These are phyloP conservation scores for Abortiporus biennis DNA, from an alignment of 1,284 basidiomycete genomes.

Conservation along the genomic window DNA sequence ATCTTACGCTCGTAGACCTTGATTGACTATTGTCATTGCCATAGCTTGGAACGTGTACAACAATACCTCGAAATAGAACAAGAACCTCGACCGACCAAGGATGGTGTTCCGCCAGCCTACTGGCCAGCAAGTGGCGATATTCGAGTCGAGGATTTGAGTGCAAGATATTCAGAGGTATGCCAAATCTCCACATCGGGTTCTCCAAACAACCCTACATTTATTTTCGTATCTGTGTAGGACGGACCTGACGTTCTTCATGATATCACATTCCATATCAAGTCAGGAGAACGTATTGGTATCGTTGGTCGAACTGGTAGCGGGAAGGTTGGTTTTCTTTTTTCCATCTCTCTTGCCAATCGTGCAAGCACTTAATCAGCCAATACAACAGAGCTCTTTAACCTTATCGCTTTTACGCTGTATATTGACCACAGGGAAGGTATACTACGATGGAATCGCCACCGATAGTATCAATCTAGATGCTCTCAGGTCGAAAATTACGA, in stretches of 20 bases:
- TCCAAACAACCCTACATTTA: neutral
- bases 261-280: conserved; percentile 39
- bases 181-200: conserved; percentile 6
- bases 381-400: conserved; percentile 35
- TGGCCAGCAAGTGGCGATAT: conserved; percentile 75
- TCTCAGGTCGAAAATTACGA: conserved; percentile 40
- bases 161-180: conserved; percentile 42
- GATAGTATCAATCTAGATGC: conserved; percentile 56
- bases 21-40: neutral
- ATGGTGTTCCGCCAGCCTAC: conserved; percentile 61
- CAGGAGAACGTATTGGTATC: conserved; percentile 49
- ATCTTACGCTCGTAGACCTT: neutral
- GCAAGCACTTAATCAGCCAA: neutral
- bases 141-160: conserved; percentile 54
- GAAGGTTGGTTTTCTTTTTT: conserved; percentile 2
- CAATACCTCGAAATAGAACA: conserved; percentile 73
- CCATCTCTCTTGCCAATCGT: neutral
- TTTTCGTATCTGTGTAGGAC: conserved; percentile 21
- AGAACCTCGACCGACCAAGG: conserved; percentile 46
- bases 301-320: conserved; percentile 8
- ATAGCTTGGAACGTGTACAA: conserved; percentile 66
- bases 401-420: conserved; percentile 40
- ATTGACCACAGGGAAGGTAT: conserved; percentile 39
- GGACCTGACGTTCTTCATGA: conserved; percentile 42
- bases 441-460: conserved; percentile 28